A percentile compares a stretch with the other conserved stretches of the same genome.
Conservation (phyloP, 2,329 filamentous ascomycete species). For the Sphaerulina vaccinii region DNA sequence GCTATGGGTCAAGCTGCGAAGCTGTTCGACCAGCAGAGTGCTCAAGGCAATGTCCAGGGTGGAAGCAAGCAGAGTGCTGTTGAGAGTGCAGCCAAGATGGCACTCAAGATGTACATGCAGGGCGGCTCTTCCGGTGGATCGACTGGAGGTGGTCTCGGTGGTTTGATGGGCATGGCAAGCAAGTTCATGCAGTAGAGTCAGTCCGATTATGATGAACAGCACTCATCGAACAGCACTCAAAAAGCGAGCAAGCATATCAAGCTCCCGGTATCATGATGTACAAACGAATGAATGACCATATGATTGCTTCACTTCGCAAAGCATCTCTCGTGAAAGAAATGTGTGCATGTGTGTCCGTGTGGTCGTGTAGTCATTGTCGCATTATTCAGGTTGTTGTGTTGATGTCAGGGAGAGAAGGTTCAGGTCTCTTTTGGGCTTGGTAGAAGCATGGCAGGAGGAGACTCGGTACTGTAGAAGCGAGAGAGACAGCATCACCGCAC, state of each 20-base stretch:
- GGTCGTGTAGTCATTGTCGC: too few relatives aligned
- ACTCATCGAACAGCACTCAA: not conserved
- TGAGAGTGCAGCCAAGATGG: conserved; percentile 78
- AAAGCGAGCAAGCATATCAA: not conserved
- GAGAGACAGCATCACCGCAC: too few relatives aligned
- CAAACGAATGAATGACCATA: not conserved
- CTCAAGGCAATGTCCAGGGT: conserved; percentile 51
- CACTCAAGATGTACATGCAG: conserved; percentile 89
- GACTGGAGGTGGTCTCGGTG: conserved; percentile 39
- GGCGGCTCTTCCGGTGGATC: conserved; percentile 49
- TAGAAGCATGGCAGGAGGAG: too few relatives aligned
- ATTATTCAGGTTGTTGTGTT: too few relatives aligned
- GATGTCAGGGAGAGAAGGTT: too few relatives aligned
- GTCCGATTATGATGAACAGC: not conserved
- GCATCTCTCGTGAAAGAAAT: too few relatives aligned
- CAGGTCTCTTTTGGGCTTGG: too few relatives aligned
- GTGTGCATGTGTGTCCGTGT: too few relatives aligned
- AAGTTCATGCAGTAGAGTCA: conserved; percentile 53
- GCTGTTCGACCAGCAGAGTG: conserved; percentile 62
- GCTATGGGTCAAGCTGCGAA: conserved; percentile 67
- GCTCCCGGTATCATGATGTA: not conserved
- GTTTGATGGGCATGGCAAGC: conserved; percentile 58
- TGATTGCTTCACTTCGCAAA: not conserved
- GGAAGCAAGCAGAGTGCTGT: conserved; percentile 78
- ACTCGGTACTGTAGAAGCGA: conserved; percentile 1